Evolutionary conservation across 2,329 filamentous ascomycete genomes (phyloP).

Genomic region (Pseudogymnoascus sp.): DNA sequence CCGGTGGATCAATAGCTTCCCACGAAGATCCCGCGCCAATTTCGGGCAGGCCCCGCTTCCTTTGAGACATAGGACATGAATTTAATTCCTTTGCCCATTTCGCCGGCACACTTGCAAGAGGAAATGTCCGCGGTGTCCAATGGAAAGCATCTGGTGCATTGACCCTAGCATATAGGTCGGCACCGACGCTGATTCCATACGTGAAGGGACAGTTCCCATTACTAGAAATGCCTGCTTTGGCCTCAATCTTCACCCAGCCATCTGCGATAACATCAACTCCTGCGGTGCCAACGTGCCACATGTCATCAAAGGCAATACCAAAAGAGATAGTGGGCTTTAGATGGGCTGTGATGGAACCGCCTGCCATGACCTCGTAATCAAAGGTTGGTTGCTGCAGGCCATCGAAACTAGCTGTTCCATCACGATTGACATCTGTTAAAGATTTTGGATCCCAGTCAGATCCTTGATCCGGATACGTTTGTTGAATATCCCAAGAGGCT

Average conservation of each 20-base stretch:
- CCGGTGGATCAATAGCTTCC: background rate
- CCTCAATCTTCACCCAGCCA: background rate
- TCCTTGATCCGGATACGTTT: background rate
- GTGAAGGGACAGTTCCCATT: background rate
- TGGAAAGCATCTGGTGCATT: background rate
- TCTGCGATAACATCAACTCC: background rate
- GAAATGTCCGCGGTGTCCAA: background rate
- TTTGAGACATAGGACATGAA: background rate
- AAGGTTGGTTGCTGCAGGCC: background rate
- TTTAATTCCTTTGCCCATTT: background rate
- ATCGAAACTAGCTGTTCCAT: background rate
- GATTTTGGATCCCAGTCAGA: background rate
- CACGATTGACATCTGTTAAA: background rate
- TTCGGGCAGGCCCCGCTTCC: background rate
- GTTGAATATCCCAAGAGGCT: slow-evolving; percentile 22
- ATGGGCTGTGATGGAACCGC: background rate
- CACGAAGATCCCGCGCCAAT: background rate
- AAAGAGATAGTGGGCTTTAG: background rate
- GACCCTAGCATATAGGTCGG: background rate
- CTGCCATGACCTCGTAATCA: background rate
- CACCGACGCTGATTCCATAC: background rate
- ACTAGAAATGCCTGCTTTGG: background rate
- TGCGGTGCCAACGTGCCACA: background rate
- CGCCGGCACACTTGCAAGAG: background rate
- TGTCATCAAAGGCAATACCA: background rate